Evolutionary conservation across 2,329 filamentous ascomycete genomes (phyloP), one percentile per base, ranked within the genome.

Genomic region (Coniochaeta sp.): DNA sequence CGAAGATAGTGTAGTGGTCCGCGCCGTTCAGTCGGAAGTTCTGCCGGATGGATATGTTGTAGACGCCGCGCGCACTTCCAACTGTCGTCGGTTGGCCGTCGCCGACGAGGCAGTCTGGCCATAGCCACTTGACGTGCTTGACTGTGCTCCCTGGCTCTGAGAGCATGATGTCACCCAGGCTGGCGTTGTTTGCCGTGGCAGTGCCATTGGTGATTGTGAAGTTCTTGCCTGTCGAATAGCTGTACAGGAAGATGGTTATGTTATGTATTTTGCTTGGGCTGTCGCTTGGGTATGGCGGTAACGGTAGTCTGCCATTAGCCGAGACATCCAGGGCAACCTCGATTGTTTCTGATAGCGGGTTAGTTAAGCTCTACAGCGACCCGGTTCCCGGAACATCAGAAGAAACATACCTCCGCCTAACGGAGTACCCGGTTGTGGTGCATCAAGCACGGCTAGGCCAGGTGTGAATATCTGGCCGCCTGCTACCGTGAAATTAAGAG

Each of bases 21-120:
- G 79, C 77, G 14, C 77, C 80, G 68, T 90, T 89, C 60, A 89
- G 77, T 14, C 84, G 80, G 70, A 89, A 90, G 66, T 81, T 86
- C 67, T 90, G 87, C 60, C 87, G 86, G 66, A 90, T 88, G 6
- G 86, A 89, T 67, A 90, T 86, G 66, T 90, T 90, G 69, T 90
- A 90, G 19, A 76, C 73, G 2, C 87, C 87, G 2, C 85, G 77
- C 26, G 80, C 81, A 58, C 79, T 84, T 60, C 75, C 74, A 0
- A 72, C 70, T 3, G 72, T 69, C 1, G 70, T 66, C 28, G 79
- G 76, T 64, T 79, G 70, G 2, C 84, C 84, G 57, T 86, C 75
- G 19, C 87, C 87, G 2, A 85, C 83, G 0, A 90, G 76, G 66
- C 88, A 90, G 61, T 82, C 80, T 0, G 88, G 88, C 87, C 87